These are phyloP conservation scores for Aquanectria penicillioides DNA, from an alignment of 2,329 filamentous ascomycete genomes.

Conservation along the genomic window DNA sequence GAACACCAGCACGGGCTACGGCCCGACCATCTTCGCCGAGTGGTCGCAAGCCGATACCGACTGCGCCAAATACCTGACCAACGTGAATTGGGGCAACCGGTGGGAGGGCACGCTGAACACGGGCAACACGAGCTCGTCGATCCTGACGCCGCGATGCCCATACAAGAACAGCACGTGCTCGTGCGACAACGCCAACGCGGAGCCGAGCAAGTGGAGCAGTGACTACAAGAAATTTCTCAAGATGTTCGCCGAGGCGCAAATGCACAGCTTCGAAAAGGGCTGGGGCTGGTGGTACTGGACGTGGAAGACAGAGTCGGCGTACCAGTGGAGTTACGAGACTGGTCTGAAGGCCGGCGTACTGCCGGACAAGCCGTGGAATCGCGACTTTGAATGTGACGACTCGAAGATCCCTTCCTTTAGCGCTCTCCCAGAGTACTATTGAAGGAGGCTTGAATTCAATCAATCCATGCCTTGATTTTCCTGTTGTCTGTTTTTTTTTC, in stretches of 20 bases:
- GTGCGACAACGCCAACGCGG: conserved; percentile 81
- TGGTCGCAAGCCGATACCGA: conserved; percentile 99
- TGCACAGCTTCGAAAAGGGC: conserved; percentile 90
- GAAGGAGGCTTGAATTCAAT: conserved; percentile 8
- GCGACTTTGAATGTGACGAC: conserved; percentile 74
- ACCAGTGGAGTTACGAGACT: conserved; percentile 92
- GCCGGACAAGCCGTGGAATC: conserved; percentile 77
- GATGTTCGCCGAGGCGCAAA: conserved; percentile 95
- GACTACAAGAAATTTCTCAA: conserved; percentile 86
- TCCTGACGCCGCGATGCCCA: conserved; percentile 80
- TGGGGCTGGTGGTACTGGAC: conserved; percentile 99
- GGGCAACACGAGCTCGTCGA: conserved; percentile 67
- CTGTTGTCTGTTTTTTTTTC: too few relatives aligned
- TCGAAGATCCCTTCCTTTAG: conserved; percentile 64
- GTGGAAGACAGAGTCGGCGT: conserved; percentile 87
- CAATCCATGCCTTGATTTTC: not conserved
- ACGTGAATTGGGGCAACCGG: conserved; percentile 86
- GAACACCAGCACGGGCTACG: conserved; percentile 81
- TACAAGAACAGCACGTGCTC: conserved; percentile 71
- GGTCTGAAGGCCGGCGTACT: conserved; percentile 82
- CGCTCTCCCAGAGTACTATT: conserved; percentile 62
- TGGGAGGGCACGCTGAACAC: conserved; percentile 90
- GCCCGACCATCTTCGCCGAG: conserved; percentile 93
- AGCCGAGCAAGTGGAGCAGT: conserved; percentile 72
- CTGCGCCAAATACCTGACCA: conserved; percentile 87